These are phyloP conservation scores for Talaromyces islandicus DNA, from an alignment of 2,329 filamentous ascomycete genomes.

Conservation along the genomic window DNA sequence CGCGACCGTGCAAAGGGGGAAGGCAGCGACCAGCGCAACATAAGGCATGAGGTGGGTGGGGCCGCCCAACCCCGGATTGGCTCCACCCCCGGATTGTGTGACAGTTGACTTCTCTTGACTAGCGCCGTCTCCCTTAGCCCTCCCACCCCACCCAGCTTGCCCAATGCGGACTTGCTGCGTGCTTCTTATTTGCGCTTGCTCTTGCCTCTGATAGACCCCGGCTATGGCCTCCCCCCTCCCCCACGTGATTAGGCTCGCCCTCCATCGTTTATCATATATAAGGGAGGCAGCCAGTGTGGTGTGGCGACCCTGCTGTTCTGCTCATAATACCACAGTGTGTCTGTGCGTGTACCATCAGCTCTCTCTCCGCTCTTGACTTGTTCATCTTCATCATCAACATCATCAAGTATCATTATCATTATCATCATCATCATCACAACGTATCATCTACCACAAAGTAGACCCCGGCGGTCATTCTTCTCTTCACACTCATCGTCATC, in stretches of 20 bases:
- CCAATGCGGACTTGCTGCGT: neutral
- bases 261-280: neutral
- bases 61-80: constrained; percentile 3
- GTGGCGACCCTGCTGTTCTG: neutral
- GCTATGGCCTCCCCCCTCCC: too few relatives aligned
- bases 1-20: neutral
- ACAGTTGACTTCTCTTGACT: neutral
- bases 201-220: neutral
- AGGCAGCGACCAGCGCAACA: neutral
- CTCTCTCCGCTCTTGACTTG: neutral
- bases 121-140: constrained; percentile 4
- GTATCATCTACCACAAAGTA: neutral
- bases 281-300: neutral
- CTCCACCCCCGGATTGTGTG: constrained; percentile 9
- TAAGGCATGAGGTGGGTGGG: neutral
- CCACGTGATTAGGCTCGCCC: neutral
- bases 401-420: neutral
- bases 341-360: neutral
- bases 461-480: neutral
- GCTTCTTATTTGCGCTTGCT: neutral
- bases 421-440: neutral
- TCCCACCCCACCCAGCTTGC: neutral
- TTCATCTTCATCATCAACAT: neutral
- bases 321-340: neutral
- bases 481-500: neutral